Evolutionary conservation across 176 grass and related monocot species (phyloP).

Genomic region (Ensete glaucum): DNA sequence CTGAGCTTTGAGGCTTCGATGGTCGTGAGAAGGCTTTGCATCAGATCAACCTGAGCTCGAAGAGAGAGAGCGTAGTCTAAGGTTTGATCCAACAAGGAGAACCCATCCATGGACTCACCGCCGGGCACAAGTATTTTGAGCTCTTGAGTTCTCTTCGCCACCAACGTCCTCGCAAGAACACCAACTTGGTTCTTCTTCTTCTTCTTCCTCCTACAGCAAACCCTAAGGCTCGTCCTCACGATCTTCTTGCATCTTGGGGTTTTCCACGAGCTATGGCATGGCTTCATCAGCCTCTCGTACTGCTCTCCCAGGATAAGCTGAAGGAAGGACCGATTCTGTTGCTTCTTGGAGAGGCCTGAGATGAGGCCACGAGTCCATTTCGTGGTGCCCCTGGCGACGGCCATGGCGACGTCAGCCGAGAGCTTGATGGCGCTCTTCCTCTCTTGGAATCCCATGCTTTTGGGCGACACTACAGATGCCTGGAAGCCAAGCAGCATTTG

Average conservation of each 20-base stretch:
- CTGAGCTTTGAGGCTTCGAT: neutral
- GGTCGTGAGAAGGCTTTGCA: slow-evolving; percentile 36
- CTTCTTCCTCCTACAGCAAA: slow-evolving; percentile 1
- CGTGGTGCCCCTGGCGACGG: neutral
- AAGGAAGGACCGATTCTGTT: neutral
- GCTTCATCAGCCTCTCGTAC: neutral
- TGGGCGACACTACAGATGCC: neutral
- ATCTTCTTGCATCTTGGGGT: slow-evolving; percentile 5
- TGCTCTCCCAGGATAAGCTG: slow-evolving; percentile 1
- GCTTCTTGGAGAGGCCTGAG: neutral
- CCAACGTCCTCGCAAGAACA: neutral
- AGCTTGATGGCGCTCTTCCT: slow-evolving; percentile 16
- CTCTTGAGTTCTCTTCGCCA: slow-evolving; percentile 39
- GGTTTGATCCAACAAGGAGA: slow-evolving; percentile 42
- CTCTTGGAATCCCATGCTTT: neutral
- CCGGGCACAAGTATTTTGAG: slow-evolving; percentile 60
- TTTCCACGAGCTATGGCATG: neutral
- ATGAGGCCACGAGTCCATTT: slow-evolving; percentile 15
- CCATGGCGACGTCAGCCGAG: slow-evolving; percentile 15
- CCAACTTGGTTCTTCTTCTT: neutral
- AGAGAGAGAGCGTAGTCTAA: slow-evolving; percentile 59
- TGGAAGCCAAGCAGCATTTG: slow-evolving; percentile 11
- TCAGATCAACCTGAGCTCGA: slow-evolving; percentile 51
- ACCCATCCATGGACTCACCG: slow-evolving; percentile 28
- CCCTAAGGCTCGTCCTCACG: neutral